phyloP scores from a whole-genome alignment of 2,329 filamentous ascomycete genomes.

The Neopestalotiopsis sp. region DNA sequence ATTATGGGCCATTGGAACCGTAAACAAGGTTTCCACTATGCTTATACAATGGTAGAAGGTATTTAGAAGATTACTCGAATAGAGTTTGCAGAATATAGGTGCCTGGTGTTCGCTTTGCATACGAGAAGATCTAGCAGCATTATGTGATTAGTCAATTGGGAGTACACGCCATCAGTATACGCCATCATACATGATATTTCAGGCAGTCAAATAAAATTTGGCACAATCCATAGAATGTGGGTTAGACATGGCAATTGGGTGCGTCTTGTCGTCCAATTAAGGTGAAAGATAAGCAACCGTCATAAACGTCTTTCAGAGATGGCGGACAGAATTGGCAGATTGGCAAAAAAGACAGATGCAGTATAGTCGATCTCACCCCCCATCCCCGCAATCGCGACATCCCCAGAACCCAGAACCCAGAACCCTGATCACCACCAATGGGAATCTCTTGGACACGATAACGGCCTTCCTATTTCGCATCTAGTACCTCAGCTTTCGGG shows the following conservation, averaged over 20 bases:
- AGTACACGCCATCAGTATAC: neutral
- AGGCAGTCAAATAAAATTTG: neutral
- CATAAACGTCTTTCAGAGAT: neutral
- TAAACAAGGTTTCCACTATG: too few species aligned
- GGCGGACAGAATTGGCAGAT: neutral
- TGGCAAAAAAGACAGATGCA: constrained; percentile 6
- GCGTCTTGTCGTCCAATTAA: neutral
- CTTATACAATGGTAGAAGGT: too few species aligned
- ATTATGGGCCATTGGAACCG: too few species aligned
- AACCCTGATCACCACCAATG: constrained; percentile 1
- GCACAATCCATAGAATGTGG: neutral
- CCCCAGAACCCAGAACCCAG: neutral
- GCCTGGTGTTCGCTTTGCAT: neutral
- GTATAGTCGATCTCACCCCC: constrained; percentile 6
- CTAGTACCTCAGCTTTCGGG: constrained; percentile 9
- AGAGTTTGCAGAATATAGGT: neutral
- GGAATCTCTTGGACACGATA: neutral
- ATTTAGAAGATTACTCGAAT: too few species aligned
- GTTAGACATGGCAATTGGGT: too few species aligned
- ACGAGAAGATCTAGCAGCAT: neutral
- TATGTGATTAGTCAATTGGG: neutral
- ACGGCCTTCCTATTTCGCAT: constrained; percentile 13
- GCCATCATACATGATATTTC: neutral
- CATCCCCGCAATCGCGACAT: constrained; percentile 11
- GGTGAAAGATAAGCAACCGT: neutral